Conservation (phyloP, 140 eudicot species). For the Cichorium intybus region DNA sequence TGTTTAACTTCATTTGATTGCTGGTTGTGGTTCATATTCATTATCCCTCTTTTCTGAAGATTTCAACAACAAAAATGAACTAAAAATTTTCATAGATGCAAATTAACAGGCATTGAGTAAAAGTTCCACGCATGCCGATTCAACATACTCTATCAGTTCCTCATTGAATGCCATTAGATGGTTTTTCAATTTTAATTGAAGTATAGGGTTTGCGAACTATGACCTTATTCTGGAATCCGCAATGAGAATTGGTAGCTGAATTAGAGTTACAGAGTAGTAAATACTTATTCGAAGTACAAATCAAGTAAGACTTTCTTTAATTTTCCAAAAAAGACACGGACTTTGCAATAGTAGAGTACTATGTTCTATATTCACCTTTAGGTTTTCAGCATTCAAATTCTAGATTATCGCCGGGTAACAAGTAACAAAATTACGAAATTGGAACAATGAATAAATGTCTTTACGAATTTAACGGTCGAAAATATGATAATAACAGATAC, state of each 20-base stretch:
- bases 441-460: background rate
- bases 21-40: constrained; percentile 40
- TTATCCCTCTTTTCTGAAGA: background rate
- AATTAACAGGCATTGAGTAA: background rate
- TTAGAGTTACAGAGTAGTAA: background rate
- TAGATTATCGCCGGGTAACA: background rate
- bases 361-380: constrained; percentile 8
- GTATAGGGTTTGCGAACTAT: no score
- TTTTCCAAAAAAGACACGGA: background rate
- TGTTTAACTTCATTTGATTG: constrained; percentile 57
- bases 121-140: no score
- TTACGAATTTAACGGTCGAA: background rate
- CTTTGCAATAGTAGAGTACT: constrained; percentile 1
- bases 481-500: background rate
- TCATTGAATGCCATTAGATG: no score
- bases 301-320: background rate
- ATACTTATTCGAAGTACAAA: background rate
- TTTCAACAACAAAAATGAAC: background rate
- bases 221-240: no score
- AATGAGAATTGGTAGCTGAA: no score
- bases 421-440: background rate
- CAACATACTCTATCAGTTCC: no score
- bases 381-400: background rate
- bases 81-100: background rate
- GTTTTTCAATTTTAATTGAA: no score